phyloP scores from a whole-genome alignment of 352 stramenopile species.

The Phytophthora pluvialis region DNA sequence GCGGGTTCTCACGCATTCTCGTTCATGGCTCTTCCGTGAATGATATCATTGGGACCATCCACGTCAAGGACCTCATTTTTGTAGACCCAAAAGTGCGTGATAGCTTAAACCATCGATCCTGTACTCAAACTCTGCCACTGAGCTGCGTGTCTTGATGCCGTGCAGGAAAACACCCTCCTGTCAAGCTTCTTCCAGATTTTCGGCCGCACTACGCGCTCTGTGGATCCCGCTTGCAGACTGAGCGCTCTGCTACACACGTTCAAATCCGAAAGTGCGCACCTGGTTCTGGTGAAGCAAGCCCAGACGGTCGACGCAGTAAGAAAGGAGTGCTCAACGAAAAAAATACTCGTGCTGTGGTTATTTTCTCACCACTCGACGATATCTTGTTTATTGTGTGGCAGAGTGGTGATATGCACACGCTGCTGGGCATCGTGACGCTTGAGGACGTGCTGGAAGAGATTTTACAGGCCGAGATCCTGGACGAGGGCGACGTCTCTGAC shows the following conservation, averaged over 20 bases:
- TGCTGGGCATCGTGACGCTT: conserved; percentile 98
- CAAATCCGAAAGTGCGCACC: conserved; percentile 92
- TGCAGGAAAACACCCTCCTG: conserved; percentile 66
- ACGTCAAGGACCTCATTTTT: conserved; percentile 99
- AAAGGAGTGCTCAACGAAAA: not conserved
- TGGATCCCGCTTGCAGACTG: conserved; percentile 93
- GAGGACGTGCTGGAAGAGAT: conserved; percentile 99
- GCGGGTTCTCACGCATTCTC: conserved; percentile 96
- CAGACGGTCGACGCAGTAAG: conserved; percentile 63
- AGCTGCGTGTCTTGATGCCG: not conserved
- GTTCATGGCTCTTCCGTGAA: conserved; percentile 82
- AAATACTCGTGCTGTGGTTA: not conserved
- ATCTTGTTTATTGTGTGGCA: conserved; percentile 19
- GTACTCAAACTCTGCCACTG: conserved; percentile 63
- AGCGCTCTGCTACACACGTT: conserved; percentile 95
- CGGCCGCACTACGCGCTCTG: conserved; percentile 61
- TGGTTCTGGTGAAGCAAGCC: conserved; percentile 95
- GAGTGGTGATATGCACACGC: conserved; percentile 91
- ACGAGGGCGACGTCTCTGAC: conserved; percentile 91
- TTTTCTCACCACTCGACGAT: not conserved
- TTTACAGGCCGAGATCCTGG: conserved; percentile 95
- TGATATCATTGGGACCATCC: conserved; percentile 97
- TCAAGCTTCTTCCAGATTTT: conserved; percentile 79
- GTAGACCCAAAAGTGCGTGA: conserved; percentile 95
- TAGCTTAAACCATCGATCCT: conserved; percentile 5